These are phyloP conservation scores for Rhodotorula glutinis DNA, from an alignment of 1,284 basidiomycete genomes.

Conservation along the genomic window DNA sequence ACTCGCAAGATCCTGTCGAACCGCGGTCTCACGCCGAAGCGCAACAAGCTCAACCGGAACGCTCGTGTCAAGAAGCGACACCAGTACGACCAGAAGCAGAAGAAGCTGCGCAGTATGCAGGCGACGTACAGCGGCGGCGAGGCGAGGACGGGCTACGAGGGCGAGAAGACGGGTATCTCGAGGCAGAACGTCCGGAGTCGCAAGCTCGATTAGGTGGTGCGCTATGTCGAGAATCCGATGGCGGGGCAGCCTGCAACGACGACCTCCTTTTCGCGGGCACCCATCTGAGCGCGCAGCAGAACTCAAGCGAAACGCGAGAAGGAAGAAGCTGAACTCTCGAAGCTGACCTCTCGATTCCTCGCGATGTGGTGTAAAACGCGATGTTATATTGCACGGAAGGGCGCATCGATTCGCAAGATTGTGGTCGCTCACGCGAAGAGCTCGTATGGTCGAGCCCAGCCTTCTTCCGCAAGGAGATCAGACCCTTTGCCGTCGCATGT, in stretches of 20 bases:
- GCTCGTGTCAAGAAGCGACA: slow-evolving; percentile 92
- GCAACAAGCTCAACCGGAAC: slow-evolving; percentile 81
- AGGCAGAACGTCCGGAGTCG: slow-evolving; percentile 66
- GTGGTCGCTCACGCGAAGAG: slow-evolving; percentile 13
- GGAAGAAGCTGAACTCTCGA: too few species aligned
- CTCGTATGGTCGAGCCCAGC: slow-evolving; percentile 21
- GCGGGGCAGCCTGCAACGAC: too few species aligned
- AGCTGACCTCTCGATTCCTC: too few species aligned
- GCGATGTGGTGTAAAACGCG: too few species aligned
- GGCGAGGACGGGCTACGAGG: slow-evolving; percentile 48
- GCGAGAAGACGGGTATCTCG: slow-evolving; percentile 70
- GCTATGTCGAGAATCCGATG: too few species aligned
- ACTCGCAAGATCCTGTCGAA: slow-evolving; percentile 87
- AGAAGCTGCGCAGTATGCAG: slow-evolving; percentile 80
- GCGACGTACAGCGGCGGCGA: slow-evolving; percentile 75
- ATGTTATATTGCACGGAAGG: too few species aligned
- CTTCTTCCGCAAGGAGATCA: slow-evolving; percentile 24
- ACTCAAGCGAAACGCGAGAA: too few species aligned
- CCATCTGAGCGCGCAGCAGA: too few species aligned
- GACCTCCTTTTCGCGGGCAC: too few species aligned
- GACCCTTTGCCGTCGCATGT: slow-evolving; percentile 13
- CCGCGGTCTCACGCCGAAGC: slow-evolving; percentile 81
- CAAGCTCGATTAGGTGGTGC: slow-evolving; percentile 13
- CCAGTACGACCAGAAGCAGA: slow-evolving; percentile 89
- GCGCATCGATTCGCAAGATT: not conserved